Conservation (phyloP, 371 early-diverging fungal species). For the Circinella umbellata region DNA sequence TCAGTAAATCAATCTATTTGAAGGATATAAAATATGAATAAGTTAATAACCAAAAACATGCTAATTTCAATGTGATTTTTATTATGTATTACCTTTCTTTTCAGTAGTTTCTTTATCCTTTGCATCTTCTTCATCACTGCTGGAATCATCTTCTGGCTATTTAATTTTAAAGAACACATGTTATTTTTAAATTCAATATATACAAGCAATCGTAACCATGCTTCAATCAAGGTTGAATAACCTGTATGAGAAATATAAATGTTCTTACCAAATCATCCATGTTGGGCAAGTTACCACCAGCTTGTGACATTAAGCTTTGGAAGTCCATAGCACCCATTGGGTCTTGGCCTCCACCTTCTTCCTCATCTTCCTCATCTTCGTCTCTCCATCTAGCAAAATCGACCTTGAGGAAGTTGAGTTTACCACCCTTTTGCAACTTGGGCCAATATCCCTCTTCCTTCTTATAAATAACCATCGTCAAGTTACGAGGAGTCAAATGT, state of each 20-base stretch:
- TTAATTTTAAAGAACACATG: not conserved
- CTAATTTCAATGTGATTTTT: not conserved
- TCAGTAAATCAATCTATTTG: not conserved
- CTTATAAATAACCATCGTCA: slow-evolving; percentile 74
- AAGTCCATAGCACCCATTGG: slow-evolving; percentile 57
- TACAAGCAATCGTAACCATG: too few species aligned
- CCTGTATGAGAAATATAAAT: not conserved
- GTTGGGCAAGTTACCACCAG: slow-evolving; percentile 29
- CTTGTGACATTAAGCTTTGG: slow-evolving; percentile 45
- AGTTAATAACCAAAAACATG: not conserved
- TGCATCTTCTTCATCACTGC: slow-evolving; percentile 13
- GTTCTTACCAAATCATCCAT: slow-evolving; percentile 19
- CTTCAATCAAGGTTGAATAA: too few species aligned
- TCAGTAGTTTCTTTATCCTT: not conserved
- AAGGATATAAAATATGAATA: not conserved
- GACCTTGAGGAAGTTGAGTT: slow-evolving; percentile 83
- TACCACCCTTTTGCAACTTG: slow-evolving; percentile 76
- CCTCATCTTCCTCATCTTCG: slow-evolving; percentile 93
- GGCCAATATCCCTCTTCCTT: slow-evolving; percentile 83
- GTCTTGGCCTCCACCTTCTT: slow-evolving; percentile 32
- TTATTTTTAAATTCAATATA: slow-evolving; percentile 11
- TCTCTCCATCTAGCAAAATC: slow-evolving; percentile 94
- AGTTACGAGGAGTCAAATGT: slow-evolving; percentile 67
- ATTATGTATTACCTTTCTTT: slow-evolving; percentile 4
- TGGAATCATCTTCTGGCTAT: slow-evolving; percentile 6